A percentile compares a stretch with the other conserved stretches of the same genome.
Evolutionary conservation across 1,284 basidiomycete species (phyloP).

Genomic region (Trametes hirsuta): DNA sequence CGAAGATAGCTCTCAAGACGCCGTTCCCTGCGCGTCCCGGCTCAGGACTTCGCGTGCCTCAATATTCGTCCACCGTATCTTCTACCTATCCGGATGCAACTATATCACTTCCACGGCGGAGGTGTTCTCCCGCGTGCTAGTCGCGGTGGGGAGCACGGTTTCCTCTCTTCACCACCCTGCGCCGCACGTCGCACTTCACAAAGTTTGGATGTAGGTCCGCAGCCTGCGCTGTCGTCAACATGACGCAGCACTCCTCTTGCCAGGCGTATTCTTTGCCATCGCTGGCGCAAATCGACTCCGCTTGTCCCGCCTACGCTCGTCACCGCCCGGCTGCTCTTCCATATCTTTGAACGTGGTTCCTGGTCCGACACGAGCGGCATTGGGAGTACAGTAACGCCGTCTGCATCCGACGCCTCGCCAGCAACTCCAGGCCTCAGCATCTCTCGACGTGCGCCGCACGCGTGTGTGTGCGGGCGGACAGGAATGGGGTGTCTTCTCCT

Average conservation of each 20-base stretch:
- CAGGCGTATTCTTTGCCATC: not conserved
- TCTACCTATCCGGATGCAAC: not conserved
- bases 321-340: conserved; percentile 1
- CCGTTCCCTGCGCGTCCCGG: conserved; percentile 1
- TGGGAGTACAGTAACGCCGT: not conserved
- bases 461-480: conserved; percentile 1
- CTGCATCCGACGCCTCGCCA: not conserved
- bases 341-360: not conserved
- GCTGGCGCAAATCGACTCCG: not conserved
- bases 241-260: not conserved
- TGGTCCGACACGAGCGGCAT: too few species aligned
- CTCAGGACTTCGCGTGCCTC: conserved; percentile 5
- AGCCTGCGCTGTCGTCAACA: not conserved
- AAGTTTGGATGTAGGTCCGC: not conserved
- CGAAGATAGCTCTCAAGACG: conserved; percentile 10
- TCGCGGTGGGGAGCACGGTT: not conserved
- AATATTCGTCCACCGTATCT: not conserved
- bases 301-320: not conserved
- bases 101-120: not conserved
- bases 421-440: not conserved
- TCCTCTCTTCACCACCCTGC: not conserved
- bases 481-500: conserved; percentile 15
- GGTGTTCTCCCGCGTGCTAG: conserved; percentile 6
- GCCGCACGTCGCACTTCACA: not conserved
- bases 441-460: not conserved